Base-by-base conservation (phyloP, 768 basidiomycete species). In the Panaeolus cyanescens region DNA sequence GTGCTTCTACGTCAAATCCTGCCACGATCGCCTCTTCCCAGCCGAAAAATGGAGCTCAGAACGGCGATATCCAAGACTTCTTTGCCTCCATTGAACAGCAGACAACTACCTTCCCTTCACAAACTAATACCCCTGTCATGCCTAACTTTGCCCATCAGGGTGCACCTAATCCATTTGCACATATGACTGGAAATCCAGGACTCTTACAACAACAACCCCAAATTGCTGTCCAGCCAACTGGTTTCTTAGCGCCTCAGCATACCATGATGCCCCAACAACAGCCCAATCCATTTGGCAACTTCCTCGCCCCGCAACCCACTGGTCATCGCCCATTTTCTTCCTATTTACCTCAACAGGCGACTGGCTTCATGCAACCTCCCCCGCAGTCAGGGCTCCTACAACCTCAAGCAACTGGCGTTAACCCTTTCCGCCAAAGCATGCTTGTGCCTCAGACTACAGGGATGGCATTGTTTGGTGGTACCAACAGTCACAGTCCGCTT, bases 381-480 rank as follows among this genome's bases (percentile, higher is more conserved):
- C 82, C 84, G 32, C 64, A 62, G 34, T 56, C 63, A 17, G 61
- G 60, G 25, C 63, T 85, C 63, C 67, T 83, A 55, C 84, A 82
- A 68, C 81, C 88, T 17, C 85, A 89, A 65, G 70, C 77, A 15
- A 91, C 88, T 8, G 90, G 87, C 19, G 75, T 79, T 40, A 95
- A 95, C 73, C 93, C 93, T 8, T 96, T 96, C 80, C 81, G 94
- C 32, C 92, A 93, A 72, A 91, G 85, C 65, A 83, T 88, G 81
- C 72, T 93, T 63, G 59, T 87, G 25, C 83, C 89, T 10, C 87
- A 90, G 67, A 75, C 78, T 7, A 91, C 88, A 3, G 86, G 87
- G 2, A 77, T 84, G 72, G 80, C 83, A 1, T 64, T 79, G 59
- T 82, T 85, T 60, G 77, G 67, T 54, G 70, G 59, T 32, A 65